A percentile compares a stretch with the other conserved stretches of the same genome.
Conservation (phyloP, 305 asterid species). For the Fraxinus floribunda region DNA sequence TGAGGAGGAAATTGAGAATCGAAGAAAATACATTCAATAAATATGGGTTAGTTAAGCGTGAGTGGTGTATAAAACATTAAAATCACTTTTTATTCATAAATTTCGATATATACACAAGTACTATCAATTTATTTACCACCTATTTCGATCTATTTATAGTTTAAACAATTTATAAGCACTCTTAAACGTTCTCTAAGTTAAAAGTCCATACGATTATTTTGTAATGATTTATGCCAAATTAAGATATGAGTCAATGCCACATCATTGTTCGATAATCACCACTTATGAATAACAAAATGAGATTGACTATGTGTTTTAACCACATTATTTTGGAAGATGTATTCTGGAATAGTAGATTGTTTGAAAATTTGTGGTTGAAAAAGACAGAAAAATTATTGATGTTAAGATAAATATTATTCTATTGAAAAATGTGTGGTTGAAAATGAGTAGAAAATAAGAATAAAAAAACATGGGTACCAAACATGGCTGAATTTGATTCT, state of each 20-base stretch:
- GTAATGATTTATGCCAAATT: background rate
- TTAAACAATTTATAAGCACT: background rate
- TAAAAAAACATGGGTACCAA: no score
- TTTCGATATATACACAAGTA: background rate
- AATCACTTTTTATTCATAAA: background rate
- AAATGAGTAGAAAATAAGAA: no score
- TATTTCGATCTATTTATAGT: background rate
- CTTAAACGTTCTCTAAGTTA: background rate
- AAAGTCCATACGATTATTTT: no score
- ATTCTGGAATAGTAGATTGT: no score
- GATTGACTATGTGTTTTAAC: background rate
- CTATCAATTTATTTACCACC: background rate
- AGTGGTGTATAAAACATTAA: no score
- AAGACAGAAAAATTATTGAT: no score
- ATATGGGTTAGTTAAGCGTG: background rate
- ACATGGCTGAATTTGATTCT: background rate
- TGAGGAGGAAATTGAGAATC: background rate
- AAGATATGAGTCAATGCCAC: background rate
- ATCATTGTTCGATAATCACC: background rate
- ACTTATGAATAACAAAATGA: background rate
- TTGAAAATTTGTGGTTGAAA: no score
- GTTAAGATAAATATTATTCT: no score
- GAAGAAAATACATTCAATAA: background rate
- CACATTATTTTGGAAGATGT: no score
- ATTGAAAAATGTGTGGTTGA: no score